Conservation (phyloP, 208 protist species). For the Naegleria gruberi region DNA sequence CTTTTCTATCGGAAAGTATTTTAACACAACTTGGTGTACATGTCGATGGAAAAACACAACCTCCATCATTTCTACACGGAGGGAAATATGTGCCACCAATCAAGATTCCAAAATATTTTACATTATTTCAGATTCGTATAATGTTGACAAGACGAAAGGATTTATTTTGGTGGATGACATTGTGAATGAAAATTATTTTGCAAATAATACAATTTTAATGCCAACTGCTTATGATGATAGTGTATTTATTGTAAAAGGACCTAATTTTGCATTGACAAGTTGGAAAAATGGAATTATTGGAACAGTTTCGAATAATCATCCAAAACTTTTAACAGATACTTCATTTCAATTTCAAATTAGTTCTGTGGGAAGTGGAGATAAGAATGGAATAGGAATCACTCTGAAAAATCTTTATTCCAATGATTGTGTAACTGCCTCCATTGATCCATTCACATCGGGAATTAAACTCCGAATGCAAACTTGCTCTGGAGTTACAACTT, state of each 20-base stretch:
- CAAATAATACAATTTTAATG: background rate
- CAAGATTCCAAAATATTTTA: background rate
- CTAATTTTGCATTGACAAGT: background rate
- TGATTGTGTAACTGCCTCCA: background rate
- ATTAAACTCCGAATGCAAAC: background rate
- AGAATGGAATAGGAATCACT: background rate
- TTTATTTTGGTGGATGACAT: too few relatives aligned
- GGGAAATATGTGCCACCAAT: background rate
- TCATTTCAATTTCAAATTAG: background rate
- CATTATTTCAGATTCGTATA: background rate
- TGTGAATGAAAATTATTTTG: background rate
- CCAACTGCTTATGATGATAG: background rate
- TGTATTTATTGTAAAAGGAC: background rate
- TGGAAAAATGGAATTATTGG: background rate
- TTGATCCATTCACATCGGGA: background rate
- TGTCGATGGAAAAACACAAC: background rate
- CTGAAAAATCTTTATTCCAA: background rate
- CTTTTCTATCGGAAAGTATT: background rate
- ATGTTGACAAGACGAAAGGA: background rate
- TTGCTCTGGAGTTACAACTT: background rate
- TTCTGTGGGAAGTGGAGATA: background rate
- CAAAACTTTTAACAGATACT: background rate
- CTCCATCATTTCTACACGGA: background rate
- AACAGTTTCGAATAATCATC: background rate
- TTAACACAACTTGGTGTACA: background rate